Percentiles rank a stretch among this genome's conserved stretches.
Evolutionary conservation across 257 asterid species (phyloP).

Genomic region (Cynanchum wilfordii): DNA sequence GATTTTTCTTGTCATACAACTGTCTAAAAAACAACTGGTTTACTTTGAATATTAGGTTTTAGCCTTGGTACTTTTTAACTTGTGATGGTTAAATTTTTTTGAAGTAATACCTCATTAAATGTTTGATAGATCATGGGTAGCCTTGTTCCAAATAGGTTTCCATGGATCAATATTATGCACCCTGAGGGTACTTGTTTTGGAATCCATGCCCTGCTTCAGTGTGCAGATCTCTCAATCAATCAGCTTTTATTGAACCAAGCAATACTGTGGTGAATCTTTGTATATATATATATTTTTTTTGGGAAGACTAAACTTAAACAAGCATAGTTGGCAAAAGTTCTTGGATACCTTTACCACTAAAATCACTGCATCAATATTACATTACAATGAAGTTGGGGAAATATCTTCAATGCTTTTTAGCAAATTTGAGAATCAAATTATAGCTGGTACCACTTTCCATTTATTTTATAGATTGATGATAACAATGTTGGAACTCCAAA

Average conservation of each 20-base stretch:
- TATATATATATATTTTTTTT: neutral
- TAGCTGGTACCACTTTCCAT: neutral
- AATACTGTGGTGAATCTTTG: neutral
- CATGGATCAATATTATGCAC: neutral
- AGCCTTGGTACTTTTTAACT: neutral
- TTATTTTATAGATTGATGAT: slow-evolving; percentile 36
- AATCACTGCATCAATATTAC: neutral
- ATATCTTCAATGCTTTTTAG: neutral
- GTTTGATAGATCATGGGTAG: neutral
- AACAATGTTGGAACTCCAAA: slow-evolving; percentile 21
- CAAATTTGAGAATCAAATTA: neutral
- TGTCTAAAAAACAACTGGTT: neutral
- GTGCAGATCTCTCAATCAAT: neutral
- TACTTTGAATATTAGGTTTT: neutral
- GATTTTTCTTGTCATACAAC: neutral
- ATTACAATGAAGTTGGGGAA: neutral
- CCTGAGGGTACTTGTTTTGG: neutral
- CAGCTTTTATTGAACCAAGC: neutral
- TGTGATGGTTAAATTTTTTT: neutral
- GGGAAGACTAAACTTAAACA: neutral
- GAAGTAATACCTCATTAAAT: neutral
- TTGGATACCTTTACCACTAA: neutral
- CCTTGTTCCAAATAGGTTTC: neutral
- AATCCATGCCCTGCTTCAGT: neutral
- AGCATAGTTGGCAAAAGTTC: neutral